Conservation (phyloP, 768 basidiomycete genomes). For the Hericium coralloides region DNA sequence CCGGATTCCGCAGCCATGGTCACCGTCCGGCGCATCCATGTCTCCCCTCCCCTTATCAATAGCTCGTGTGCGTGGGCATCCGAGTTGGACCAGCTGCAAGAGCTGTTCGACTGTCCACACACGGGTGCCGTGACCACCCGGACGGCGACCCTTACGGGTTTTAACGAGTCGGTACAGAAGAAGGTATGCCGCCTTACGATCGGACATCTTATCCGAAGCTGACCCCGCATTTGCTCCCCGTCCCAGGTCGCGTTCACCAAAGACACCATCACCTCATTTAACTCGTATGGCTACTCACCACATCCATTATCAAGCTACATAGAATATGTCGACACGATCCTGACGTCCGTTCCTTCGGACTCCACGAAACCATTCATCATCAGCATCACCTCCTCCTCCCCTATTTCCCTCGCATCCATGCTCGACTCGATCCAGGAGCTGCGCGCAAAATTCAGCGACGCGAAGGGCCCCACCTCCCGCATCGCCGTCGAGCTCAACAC, state of each 20-base stretch:
- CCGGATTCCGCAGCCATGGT: constrained; percentile 35
- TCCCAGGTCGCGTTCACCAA: constrained; percentile 52
- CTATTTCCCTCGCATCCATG: constrained; percentile 44
- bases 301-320: constrained; percentile 61
- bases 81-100: constrained; percentile 49
- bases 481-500: constrained; percentile 79
- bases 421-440: constrained; percentile 51
- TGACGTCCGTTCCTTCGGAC: constrained; percentile 28
- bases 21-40: constrained; percentile 41
- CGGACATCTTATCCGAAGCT: no score
- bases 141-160: constrained; percentile 65
- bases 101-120: constrained; percentile 53
- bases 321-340: constrained; percentile 45
- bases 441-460: constrained; percentile 27
- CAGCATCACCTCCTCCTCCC: constrained; percentile 61
- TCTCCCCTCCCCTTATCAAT: constrained; percentile 65
- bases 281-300: constrained; percentile 86
- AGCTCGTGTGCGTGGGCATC: constrained; percentile 80
- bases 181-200: constrained; percentile 33
- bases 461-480: constrained; percentile 21
- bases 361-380: constrained; percentile 61
- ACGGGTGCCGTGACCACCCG: constrained; percentile 81
- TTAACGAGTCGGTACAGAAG: constrained; percentile 53
- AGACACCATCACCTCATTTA: constrained; percentile 50
- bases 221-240: background rate